Evolutionary conservation across 768 basidiomycete genomes (phyloP), one percentile per base, ranked within the genome.

Genomic region (Leucocoprinus leucothites): DNA sequence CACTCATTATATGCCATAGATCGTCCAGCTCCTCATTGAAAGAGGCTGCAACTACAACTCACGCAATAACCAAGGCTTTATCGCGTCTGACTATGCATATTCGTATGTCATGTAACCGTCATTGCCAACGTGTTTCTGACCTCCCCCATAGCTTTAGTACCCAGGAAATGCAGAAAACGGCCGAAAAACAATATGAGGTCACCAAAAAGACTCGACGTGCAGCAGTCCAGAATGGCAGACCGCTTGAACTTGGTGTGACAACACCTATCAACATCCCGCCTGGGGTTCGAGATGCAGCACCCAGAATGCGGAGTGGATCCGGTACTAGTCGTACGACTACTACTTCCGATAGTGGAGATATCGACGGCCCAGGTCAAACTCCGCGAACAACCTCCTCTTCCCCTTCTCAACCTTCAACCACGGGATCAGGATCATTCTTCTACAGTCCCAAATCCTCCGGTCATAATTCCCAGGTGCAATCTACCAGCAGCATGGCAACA

Each of bases 11-110:
- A 91, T 60, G 19, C 38, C 50, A 16, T 64, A 92, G 83, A 81
- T 92, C 42, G 86, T 96, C 5, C 90, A 90, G 69, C 71, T 94
- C 14, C 77, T 98, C 45, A 90, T 98, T 57, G 91, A 94, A 67
- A 79, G 90, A 57, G 94, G 95, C 0, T 95, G 92, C 63, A 87
- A 87, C 63, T 91, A 84, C 67, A 74, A 82, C 24, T 86, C 86
- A 19, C 82, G 87, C 59, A 98, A 98, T 67, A 93, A 94, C 57
- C 85, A 91, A 58, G 94, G 94, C 0, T 97, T 94, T 67, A 91
- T 90, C 9, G 87, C 95, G 9, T 86, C 87, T 0, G 95, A 98
- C 71, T 97, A 95, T 68, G 92, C 94, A 14, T 97, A 91, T 67
- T 91, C 89, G 82, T 90, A 65, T 57, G 87, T 78, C 34, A 43